These are phyloP conservation scores for Phytophthora tentaculata DNA, from an alignment of 352 stramenopile species.

Conservation along the genomic window DNA sequence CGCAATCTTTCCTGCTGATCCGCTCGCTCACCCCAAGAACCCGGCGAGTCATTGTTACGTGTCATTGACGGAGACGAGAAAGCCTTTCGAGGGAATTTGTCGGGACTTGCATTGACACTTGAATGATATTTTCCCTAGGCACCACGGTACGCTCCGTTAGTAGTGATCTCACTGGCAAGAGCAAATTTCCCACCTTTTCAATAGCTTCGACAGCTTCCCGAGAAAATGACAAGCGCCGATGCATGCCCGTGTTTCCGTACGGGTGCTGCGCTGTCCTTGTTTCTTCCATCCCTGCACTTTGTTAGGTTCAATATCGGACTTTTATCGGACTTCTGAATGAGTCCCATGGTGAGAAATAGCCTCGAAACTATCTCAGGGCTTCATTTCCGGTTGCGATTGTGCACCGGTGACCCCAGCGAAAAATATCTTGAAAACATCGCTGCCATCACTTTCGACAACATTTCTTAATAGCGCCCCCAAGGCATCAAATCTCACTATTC, in stretches of 20 bases:
- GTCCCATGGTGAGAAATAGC: slow-evolving; percentile 40
- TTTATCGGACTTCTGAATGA: too few relatives aligned
- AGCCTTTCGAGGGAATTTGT: slow-evolving; percentile 36
- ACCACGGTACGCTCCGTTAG: slow-evolving; percentile 8
- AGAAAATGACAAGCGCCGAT: slow-evolving; percentile 43
- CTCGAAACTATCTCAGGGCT: slow-evolving; percentile 28
- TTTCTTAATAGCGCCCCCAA: slow-evolving; percentile 18
- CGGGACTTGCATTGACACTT: slow-evolving; percentile 2
- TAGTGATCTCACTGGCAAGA: not conserved
- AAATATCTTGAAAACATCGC: slow-evolving; percentile 4
- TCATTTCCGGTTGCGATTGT: slow-evolving; percentile 23
- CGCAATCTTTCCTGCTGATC: slow-evolving; percentile 14
- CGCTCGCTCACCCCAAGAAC: slow-evolving; percentile 15
- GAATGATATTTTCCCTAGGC: slow-evolving; percentile 15
- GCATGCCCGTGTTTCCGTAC: slow-evolving; percentile 27
- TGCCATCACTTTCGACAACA: slow-evolving; percentile 14
- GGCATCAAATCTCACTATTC: slow-evolving; percentile 21
- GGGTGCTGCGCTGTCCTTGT: slow-evolving; percentile 16
- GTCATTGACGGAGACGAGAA: slow-evolving; percentile 35
- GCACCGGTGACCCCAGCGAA: slow-evolving; percentile 9
- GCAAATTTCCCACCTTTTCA: slow-evolving; percentile 24
- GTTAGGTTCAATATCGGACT: slow-evolving; percentile 4
- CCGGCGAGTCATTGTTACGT: not conserved
- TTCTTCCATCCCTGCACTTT: slow-evolving; percentile 11
- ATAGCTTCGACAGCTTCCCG: slow-evolving; percentile 28